Evolutionary conservation across 2,329 filamentous ascomycete species (phyloP).

Genomic region (Pseudocercospora pini-densiflorae): DNA sequence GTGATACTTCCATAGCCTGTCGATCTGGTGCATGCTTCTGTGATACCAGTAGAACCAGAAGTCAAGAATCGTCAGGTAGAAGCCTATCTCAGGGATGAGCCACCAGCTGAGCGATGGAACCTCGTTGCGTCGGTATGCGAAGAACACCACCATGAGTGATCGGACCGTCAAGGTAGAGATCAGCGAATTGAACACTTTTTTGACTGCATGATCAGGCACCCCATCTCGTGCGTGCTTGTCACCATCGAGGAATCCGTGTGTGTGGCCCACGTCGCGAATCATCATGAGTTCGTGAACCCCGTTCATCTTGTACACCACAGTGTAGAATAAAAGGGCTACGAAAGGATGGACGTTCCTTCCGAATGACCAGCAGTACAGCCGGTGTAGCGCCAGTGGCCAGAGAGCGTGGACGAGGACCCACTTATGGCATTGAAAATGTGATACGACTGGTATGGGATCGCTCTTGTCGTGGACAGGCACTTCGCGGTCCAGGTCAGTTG

Average conservation of each 20-base stretch:
- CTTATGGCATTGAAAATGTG: conserved; percentile 43
- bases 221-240: conserved; percentile 51
- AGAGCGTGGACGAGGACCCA: conserved; percentile 48
- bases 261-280: conserved; percentile 46
- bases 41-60: conserved; percentile 53
- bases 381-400: conserved; percentile 46
- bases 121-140: conserved; percentile 23
- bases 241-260: conserved; percentile 50
- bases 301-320: conserved; percentile 45
- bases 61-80: conserved; percentile 51
- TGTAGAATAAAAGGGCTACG: conserved; percentile 45
- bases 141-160: conserved; percentile 26
- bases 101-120: conserved; percentile 36
- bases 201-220: conserved; percentile 43
- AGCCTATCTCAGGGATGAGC: conserved; percentile 45
- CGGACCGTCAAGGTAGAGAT: conserved; percentile 25
- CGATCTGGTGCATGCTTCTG: conserved; percentile 48
- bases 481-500: conserved; percentile 33
- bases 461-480: conserved; percentile 48
- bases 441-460: conserved; percentile 48
- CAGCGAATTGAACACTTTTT: conserved; percentile 28
- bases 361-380: conserved; percentile 41
- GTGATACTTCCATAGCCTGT: conserved; percentile 50
- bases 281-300: conserved; percentile 47
- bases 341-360: conserved; percentile 39